Evolutionary conservation across 2,329 filamentous ascomycete genomes (phyloP).

Genomic region (Microdochium nivale): DNA sequence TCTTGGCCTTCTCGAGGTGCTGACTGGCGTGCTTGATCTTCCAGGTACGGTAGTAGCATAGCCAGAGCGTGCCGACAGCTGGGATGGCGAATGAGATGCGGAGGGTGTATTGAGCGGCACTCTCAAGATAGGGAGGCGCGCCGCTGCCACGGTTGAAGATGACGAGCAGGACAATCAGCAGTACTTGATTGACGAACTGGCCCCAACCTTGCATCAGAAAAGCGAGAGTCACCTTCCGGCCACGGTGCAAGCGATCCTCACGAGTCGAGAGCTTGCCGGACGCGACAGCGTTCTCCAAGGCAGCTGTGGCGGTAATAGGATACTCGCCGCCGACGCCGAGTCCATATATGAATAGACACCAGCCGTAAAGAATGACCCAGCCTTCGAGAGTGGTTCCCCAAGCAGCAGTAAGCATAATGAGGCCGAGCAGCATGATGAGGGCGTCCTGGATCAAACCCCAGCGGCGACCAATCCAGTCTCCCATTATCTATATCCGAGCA

Average conservation of each 20-base stretch:
- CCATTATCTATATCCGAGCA: conserved; percentile 44
- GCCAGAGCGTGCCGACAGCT: conserved; percentile 83
- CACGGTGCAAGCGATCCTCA: conserved; percentile 90
- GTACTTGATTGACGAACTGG: conserved; percentile 86
- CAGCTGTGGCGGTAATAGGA: conserved; percentile 91
- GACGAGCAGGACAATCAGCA: conserved; percentile 77
- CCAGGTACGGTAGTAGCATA: conserved; percentile 91
- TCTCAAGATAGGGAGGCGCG: conserved; percentile 65
- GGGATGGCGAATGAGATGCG: conserved; percentile 88
- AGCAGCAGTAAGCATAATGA: conserved; percentile 82
- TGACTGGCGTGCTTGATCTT: conserved; percentile 88
- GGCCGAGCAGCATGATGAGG: conserved; percentile 84
- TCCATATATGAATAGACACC: conserved; percentile 88
- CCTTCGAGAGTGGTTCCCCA: conserved; percentile 84
- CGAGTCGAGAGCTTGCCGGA: conserved; percentile 80
- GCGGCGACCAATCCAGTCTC: conserved; percentile 76
- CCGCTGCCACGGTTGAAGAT: conserved; percentile 79
- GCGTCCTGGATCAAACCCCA: conserved; percentile 97
- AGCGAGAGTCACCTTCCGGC: conserved; percentile 88
- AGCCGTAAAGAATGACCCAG: conserved; percentile 96
- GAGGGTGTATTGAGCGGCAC: conserved; percentile 84
- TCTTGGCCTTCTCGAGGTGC: conserved; percentile 75
- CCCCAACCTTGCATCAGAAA: conserved; percentile 99
- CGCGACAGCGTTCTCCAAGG: conserved; percentile 86
- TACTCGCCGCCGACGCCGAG: conserved; percentile 77